A percentile compares a stretch with the other conserved stretches of the same genome.
phyloP scores from a whole-genome alignment of 768 basidiomycete genomes.

The Antrodiella citrinella region DNA sequence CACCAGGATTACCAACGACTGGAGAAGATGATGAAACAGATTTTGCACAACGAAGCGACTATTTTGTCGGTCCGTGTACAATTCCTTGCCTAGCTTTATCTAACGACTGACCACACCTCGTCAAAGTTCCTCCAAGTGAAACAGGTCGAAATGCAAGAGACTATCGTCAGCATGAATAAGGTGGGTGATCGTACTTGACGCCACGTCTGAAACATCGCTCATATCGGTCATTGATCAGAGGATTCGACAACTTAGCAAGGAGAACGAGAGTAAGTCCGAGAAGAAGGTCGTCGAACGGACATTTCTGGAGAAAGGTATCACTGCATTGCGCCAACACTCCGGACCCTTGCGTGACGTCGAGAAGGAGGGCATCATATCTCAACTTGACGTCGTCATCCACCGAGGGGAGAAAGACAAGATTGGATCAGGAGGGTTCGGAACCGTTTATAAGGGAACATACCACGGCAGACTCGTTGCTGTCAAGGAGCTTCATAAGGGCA shows the following conservation, averaged over 20 bases:
- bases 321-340: slow-evolving; percentile 3
- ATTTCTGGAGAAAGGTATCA: slow-evolving; percentile 4
- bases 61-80: slow-evolving; percentile 2
- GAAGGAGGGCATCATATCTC: slow-evolving; percentile 3
- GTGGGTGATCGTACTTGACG: background rate
- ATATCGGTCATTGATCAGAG: background rate
- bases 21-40: background rate
- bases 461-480: slow-evolving; percentile 7
- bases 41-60: slow-evolving; percentile 2
- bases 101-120: background rate
- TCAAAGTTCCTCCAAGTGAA: slow-evolving; percentile 1
- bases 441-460: slow-evolving; percentile 5
- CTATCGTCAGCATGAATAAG: slow-evolving; percentile 2
- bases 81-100: background rate
- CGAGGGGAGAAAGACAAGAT: background rate
- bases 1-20: background rate
- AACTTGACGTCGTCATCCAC: slow-evolving; percentile 8
- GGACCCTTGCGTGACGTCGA: background rate
- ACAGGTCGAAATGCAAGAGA: slow-evolving; percentile 6
- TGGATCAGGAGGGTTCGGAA: slow-evolving; percentile 7
- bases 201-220: background rate
- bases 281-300: background rate
- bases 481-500: slow-evolving; percentile 2
- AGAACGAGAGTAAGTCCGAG: background rate
- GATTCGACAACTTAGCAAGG: background rate